Evolutionary conservation across 257 asterid species (phyloP).

Genomic region (Scutellaria galericulata): DNA sequence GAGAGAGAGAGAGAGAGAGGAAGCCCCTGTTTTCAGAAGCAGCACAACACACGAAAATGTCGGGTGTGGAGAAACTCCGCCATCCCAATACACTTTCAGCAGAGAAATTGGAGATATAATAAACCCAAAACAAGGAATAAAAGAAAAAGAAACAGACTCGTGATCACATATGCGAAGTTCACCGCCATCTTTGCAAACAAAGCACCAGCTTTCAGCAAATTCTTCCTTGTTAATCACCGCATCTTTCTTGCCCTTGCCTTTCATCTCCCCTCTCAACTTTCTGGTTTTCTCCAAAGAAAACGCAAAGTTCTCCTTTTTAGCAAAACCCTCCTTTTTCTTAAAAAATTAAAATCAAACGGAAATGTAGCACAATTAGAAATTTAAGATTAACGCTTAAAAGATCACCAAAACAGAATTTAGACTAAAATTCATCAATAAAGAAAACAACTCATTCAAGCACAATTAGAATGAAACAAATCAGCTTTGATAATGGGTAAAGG

Average conservation of each 20-base stretch:
- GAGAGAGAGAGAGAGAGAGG: not conserved
- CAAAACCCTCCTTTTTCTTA: not conserved
- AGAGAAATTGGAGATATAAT: not conserved
- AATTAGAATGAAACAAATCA: too few species aligned
- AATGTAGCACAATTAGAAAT: not conserved
- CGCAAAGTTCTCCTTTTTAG: not conserved
- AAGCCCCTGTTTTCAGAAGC: not conserved
- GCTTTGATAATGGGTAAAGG: too few species aligned
- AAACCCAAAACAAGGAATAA: not conserved
- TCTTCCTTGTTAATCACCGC: conserved; percentile 48
- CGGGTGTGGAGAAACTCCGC: not conserved
- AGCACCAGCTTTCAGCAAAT: conserved; percentile 74
- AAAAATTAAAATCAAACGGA: not conserved
- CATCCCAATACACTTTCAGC: not conserved
- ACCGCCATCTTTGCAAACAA: conserved; percentile 87
- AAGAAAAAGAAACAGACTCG: conserved; percentile 42
- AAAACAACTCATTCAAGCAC: too few species aligned
- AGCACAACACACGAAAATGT: conserved; percentile 12
- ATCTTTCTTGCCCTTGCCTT: conserved; percentile 40
- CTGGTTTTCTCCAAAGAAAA: too few species aligned
- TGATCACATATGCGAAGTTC: conserved; percentile 66
- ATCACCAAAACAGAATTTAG: too few species aligned
- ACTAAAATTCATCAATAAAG: too few species aligned
- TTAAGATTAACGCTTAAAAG: not conserved
- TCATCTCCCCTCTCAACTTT: conserved; percentile 34